phyloP scores from a whole-genome alignment of 2,329 filamentous ascomycete species.

The Sarocladiaceae sp. region DNA sequence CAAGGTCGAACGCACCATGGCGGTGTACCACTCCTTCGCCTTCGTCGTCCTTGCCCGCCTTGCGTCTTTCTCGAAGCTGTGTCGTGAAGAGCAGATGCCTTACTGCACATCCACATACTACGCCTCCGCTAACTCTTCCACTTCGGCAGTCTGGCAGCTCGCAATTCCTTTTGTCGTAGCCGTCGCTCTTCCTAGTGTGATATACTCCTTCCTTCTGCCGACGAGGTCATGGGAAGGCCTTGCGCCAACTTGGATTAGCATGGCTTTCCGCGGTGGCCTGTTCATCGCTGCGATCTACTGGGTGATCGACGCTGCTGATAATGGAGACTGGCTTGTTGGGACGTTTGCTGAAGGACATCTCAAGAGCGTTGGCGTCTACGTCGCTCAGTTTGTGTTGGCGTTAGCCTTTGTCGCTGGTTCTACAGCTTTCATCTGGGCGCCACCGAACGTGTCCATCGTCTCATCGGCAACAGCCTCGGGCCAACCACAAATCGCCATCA shows the following conservation, averaged over 20 bases:
- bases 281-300: slow-evolving; percentile 78
- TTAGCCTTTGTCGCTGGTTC: slow-evolving; percentile 80
- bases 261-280: slow-evolving; percentile 72
- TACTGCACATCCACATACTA: slow-evolving; percentile 96
- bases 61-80: slow-evolving; percentile 85
- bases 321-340: slow-evolving; percentile 70
- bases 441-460: slow-evolving; percentile 75
- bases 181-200: slow-evolving; percentile 65
- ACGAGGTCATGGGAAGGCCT: slow-evolving; percentile 86
- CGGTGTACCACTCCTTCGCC: slow-evolving; percentile 77
- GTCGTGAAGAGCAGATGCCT: slow-evolving; percentile 97
- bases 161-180: slow-evolving; percentile 72
- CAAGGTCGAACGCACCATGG: slow-evolving; percentile 65
- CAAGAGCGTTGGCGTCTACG: slow-evolving; percentile 69
- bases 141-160: slow-evolving; percentile 87
- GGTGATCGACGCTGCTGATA: slow-evolving; percentile 85
- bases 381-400: slow-evolving; percentile 77
- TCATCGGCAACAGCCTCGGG: slow-evolving; percentile 36
- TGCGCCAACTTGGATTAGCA: slow-evolving; percentile 78
- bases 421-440: slow-evolving; percentile 79
- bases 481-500: slow-evolving; percentile 57
- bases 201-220: slow-evolving; percentile 76
- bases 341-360: slow-evolving; percentile 53
- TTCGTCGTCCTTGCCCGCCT: slow-evolving; percentile 77
- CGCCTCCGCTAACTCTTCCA: slow-evolving; percentile 84